Percentiles rank a stretch among this genome's conserved stretches.
phyloP scores from a whole-genome alignment of 768 basidiomycete species.

The Termitomyces sp. region DNA sequence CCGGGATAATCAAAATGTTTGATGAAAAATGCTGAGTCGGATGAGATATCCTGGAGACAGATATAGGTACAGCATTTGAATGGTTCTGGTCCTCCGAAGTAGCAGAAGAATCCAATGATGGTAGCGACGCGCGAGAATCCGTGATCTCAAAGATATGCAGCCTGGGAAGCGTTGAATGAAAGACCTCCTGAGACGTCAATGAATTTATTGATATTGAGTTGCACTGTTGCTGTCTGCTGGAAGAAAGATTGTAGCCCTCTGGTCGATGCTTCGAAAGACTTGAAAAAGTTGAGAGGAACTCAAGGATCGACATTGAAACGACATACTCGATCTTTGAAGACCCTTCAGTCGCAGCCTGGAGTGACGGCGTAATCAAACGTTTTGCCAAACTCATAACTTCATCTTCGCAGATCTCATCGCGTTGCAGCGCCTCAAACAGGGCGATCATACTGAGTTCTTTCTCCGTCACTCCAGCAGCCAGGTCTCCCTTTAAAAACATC shows the following conservation, averaged over 20 bases:
- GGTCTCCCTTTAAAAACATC: background rate
- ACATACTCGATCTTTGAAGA: background rate
- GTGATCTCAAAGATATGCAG: background rate
- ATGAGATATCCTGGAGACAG: background rate
- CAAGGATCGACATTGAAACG: background rate
- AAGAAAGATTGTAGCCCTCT: background rate
- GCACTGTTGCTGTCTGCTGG: background rate
- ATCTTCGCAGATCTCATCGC: background rate
- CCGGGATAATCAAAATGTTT: background rate
- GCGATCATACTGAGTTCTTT: conserved; percentile 1
- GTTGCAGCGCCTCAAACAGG: background rate
- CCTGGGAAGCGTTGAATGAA: background rate
- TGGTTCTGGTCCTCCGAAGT: too few relatives aligned
- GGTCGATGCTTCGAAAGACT: background rate
- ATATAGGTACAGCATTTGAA: background rate
- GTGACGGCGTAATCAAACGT: background rate
- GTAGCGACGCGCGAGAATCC: background rate
- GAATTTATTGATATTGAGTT: too few relatives aligned
- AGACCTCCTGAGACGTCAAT: background rate
- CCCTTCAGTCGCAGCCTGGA: background rate
- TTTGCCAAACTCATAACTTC: background rate
- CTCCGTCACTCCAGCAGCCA: background rate
- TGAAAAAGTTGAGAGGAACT: background rate
- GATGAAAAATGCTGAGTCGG: background rate
- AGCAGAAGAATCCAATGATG: background rate